These are phyloP conservation scores for Flaveria brownii DNA, from an alignment of 129 eudicot species.

Conservation along the genomic window DNA sequence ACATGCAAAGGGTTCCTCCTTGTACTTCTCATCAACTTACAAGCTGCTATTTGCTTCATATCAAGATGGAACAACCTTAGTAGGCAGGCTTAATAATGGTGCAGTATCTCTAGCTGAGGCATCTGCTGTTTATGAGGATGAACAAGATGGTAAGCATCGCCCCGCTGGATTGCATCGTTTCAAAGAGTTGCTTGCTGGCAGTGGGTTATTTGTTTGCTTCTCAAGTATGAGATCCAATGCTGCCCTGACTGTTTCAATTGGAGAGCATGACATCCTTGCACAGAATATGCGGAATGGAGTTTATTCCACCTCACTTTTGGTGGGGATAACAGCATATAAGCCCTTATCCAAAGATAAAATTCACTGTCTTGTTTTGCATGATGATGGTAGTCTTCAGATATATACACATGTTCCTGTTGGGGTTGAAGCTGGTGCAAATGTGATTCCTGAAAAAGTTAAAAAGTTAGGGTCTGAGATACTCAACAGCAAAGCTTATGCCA, in stretches of 20 bases:
- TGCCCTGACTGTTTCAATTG: conserved; percentile 71
- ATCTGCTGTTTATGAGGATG: conserved; percentile 81
- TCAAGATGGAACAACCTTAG: conserved; percentile 85
- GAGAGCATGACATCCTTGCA: conserved; percentile 69
- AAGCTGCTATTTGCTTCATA: conserved; percentile 78
- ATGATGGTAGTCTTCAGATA: conserved; percentile 99
- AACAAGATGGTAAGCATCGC: conserved; percentile 64
- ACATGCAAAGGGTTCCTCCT: conserved; percentile 70
- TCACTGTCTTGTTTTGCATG: conserved; percentile 91
- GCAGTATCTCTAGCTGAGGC: conserved; percentile 64
- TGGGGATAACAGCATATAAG: conserved; percentile 85
- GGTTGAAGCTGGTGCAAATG: conserved; percentile 61
- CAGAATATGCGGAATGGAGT: conserved; percentile 88
- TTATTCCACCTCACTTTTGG: conserved; percentile 84
- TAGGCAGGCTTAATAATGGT: conserved; percentile 68
- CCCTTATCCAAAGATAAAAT: conserved; percentile 94
- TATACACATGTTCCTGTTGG: conserved; percentile 84
- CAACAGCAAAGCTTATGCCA: conserved; percentile 85
- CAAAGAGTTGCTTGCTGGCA: conserved; percentile 81
- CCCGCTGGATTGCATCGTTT: conserved; percentile 91
- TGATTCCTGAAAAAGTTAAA: conserved; percentile 75
- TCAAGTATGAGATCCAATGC: conserved; percentile 86
- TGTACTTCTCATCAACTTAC: conserved; percentile 76
- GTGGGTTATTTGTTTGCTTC: conserved; percentile 86
- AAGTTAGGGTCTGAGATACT: conserved; percentile 84